Percentiles rank a stretch among this genome's conserved stretches.
Evolutionary conservation across 148 eudicot species (phyloP).

Genomic region (Vaccinium corymbosum): DNA sequence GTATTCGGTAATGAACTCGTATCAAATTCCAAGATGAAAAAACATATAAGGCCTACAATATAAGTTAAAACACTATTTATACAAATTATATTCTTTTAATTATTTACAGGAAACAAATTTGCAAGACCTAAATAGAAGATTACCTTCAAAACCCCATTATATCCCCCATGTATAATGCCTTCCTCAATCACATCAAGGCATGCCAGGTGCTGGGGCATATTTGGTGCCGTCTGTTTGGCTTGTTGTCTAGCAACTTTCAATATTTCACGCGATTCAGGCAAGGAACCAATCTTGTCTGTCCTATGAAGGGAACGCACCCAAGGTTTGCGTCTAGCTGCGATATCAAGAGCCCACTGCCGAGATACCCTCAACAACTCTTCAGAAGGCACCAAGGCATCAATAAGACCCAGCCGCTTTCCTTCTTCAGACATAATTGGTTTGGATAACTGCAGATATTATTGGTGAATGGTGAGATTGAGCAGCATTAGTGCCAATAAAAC

Average conservation of each 20-base stretch:
- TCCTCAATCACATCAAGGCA: slow-evolving; percentile 89
- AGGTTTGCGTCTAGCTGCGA: slow-evolving; percentile 69
- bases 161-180: slow-evolving; percentile 83
- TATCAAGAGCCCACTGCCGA: slow-evolving; percentile 80
- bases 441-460: slow-evolving; percentile 47
- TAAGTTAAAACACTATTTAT: neutral
- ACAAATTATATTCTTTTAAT: neutral
- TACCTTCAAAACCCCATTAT: slow-evolving; percentile 79
- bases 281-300: slow-evolving; percentile 73
- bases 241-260: slow-evolving; percentile 63
- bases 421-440: slow-evolving; percentile 80
- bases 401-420: slow-evolving; percentile 74
- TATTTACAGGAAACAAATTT: neutral
- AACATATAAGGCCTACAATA: neutral
- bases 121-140: neutral
- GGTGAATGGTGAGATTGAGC: neutral
- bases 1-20: neutral
- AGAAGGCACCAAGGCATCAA: slow-evolving; percentile 76
- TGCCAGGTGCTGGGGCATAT: slow-evolving; percentile 86
- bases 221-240: slow-evolving; percentile 63
- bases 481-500: slow-evolving; percentile 2
- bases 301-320: slow-evolving; percentile 78
- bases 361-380: slow-evolving; percentile 66
- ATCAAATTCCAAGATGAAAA: neutral
- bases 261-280: slow-evolving; percentile 57